Evolutionary conservation across 345 rosid genomes (phyloP).

Genomic region (Salix viminalis): DNA sequence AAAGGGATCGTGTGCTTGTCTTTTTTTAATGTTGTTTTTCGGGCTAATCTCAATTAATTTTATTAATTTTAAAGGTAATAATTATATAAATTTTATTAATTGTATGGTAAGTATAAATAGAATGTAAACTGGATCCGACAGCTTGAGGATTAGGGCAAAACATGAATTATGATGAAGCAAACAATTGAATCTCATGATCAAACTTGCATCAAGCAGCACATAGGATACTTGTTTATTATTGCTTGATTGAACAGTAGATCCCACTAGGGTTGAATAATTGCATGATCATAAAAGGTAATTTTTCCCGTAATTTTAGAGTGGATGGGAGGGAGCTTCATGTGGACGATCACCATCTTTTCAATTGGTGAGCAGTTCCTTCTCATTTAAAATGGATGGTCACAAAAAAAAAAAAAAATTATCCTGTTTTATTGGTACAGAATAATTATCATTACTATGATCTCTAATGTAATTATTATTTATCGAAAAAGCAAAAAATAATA

Average conservation of each 20-base stretch:
- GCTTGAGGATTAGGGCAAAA: background rate
- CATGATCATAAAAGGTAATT: background rate
- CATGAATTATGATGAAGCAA: background rate
- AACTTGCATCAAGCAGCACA: background rate
- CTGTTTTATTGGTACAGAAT: background rate
- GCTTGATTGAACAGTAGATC: background rate
- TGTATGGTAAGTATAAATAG: too few relatives aligned
- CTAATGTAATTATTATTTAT: background rate
- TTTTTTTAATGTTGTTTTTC: too few relatives aligned
- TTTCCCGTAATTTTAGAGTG: background rate
- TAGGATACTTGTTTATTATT: too few relatives aligned
- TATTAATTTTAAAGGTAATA: too few relatives aligned
- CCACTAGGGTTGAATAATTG: background rate
- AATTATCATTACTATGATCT: background rate
- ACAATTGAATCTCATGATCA: background rate
- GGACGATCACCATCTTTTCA: background rate
- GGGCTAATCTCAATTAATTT: too few relatives aligned
- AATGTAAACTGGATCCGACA: background rate
- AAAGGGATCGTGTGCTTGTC: constrained; percentile 13
- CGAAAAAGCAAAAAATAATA: background rate
- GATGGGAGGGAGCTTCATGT: background rate
- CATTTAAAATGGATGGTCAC: background rate
- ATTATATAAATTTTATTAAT: too few relatives aligned
- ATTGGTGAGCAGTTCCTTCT: background rate
- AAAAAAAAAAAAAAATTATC: background rate